Evolutionary conservation across 139 green algal genomes (phyloP), one percentile per base, ranked within the genome.

Genomic region (Klebsormidium nitens): DNA sequence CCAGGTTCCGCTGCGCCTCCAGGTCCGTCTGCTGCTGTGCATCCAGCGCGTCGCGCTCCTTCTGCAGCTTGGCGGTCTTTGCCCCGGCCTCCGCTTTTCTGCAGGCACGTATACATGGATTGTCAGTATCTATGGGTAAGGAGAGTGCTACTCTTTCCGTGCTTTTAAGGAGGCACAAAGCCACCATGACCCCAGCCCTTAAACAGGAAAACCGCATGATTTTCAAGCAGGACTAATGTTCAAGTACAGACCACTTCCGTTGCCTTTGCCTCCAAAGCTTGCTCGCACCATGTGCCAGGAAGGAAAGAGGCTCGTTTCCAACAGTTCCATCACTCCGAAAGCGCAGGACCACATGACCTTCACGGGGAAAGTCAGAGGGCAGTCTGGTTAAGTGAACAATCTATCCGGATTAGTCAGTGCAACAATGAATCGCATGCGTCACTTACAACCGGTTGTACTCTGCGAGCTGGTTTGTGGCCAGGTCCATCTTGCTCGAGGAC

Each of bases 11-110:
- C 38, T 85, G 71, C 31, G 75, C 66, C 44, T 87, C 78, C 34
- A 84, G 46, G 40, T 89, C 85, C 17, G 80, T 76, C 69, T 83
- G 64, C 38, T 64, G 38, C 34, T 44, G 39, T 19, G 38, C n/a
- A 4, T 71, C 64, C 28, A 74, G 61, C 11, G 6, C 60, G 37
- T 81, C 71, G 44, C 69, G 73, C 36, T 85, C 80, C 49, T 77
- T 64, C 48, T 48, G 55, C 42, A 85, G 59, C 52, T 71, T 83
- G 28, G 74, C 64, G 35, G 80, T 81, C 62, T 67, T 67, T 23
- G 69, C 26, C 19, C 79, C 79, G 0, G 80, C 76, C 69, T 83
- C 62, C 29, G 48, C 59, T 52, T 83, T 80, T 38, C 71, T 71
- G 70, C 62, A 59, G 2, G 3, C 39, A 28, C 61, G 28, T 5